Evolutionary conservation across 1,284 basidiomycete species (phyloP).

Genomic region (Volvariella volvacea): DNA sequence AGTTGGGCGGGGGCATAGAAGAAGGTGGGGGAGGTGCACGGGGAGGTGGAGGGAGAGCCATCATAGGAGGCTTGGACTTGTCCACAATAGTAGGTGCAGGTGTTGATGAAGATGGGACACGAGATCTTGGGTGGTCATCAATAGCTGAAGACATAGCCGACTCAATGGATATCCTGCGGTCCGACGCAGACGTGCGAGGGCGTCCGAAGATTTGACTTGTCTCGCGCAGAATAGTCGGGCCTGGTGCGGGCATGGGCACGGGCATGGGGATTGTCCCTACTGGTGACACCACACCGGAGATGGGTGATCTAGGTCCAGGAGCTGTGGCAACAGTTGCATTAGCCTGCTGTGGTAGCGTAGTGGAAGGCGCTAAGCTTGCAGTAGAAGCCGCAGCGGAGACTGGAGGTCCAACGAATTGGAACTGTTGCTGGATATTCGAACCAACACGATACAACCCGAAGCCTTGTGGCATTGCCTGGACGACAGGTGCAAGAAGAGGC

Average conservation of each 20-base stretch:
- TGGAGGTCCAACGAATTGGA: slow-evolving; percentile 65
- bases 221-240: slow-evolving; percentile 34
- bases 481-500: slow-evolving; percentile 21
- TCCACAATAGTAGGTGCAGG: slow-evolving; percentile 44
- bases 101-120: slow-evolving; percentile 37
- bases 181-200: slow-evolving; percentile 29
- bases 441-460: slow-evolving; percentile 53
- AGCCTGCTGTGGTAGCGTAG: slow-evolving; percentile 10
- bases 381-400: slow-evolving; percentile 25
- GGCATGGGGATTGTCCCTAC: background rate
- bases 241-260: slow-evolving; percentile 25
- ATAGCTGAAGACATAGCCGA: slow-evolving; percentile 53
- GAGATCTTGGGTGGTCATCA: slow-evolving; percentile 37
- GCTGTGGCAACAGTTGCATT: slow-evolving; percentile 4
- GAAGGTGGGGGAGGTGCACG: slow-evolving; percentile 69
- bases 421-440: slow-evolving; percentile 56
- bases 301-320: slow-evolving; percentile 13
- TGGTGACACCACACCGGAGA: slow-evolving; percentile 15
- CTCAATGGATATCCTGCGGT: slow-evolving; percentile 50
- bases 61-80: slow-evolving; percentile 76
- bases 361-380: slow-evolving; percentile 5
- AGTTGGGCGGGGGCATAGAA: slow-evolving; percentile 68
- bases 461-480: slow-evolving; percentile 19
- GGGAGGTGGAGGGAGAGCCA: slow-evolving; percentile 82
- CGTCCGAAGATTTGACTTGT: slow-evolving; percentile 23